Conservation (phyloP, 1,284 basidiomycete species). For the Pterulicium gracile region DNA sequence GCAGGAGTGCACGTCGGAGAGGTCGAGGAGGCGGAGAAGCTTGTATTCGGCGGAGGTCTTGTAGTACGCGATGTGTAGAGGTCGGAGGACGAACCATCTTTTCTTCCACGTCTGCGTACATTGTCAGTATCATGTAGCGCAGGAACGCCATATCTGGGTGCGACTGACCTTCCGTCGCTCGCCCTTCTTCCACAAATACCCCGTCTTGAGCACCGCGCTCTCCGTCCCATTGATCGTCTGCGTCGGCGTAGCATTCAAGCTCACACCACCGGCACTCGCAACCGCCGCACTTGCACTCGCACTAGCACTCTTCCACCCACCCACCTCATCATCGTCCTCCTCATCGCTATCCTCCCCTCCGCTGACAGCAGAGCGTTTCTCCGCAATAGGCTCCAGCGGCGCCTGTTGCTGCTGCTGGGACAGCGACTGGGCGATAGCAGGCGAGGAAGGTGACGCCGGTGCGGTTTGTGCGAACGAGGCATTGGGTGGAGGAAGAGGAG, state of each 20-base stretch:
- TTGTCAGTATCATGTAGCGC: slow-evolving; percentile 6
- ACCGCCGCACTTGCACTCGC: slow-evolving; percentile 25
- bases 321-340: slow-evolving; percentile 55
- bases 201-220: slow-evolving; percentile 77
- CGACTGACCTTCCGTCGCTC: slow-evolving; percentile 85
- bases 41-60: slow-evolving; percentile 92
- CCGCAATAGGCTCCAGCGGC: slow-evolving; percentile 65
- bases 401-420: slow-evolving; percentile 30
- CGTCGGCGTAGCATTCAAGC: neutral
- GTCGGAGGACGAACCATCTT: slow-evolving; percentile 93
- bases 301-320: slow-evolving; percentile 49
- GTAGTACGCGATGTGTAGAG: slow-evolving; percentile 92
- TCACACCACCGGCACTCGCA: too few relatives aligned
- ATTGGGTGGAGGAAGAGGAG: slow-evolving; percentile 4
- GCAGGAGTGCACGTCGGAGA: slow-evolving; percentile 86
- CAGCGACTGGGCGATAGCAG: slow-evolving; percentile 21
- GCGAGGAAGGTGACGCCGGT: too few relatives aligned
- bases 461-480: too few relatives aligned
- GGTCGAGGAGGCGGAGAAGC: slow-evolving; percentile 82
- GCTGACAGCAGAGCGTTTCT: slow-evolving; percentile 51
- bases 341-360: slow-evolving; percentile 69
- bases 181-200: slow-evolving; percentile 93
- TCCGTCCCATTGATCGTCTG: slow-evolving; percentile 40
- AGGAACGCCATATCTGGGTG: slow-evolving; percentile 12
- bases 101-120: slow-evolving; percentile 89